Evolutionary conservation across 495 filamentous ascomycete genomes (phyloP).

Genomic region (Penicillium samsonianum): DNA sequence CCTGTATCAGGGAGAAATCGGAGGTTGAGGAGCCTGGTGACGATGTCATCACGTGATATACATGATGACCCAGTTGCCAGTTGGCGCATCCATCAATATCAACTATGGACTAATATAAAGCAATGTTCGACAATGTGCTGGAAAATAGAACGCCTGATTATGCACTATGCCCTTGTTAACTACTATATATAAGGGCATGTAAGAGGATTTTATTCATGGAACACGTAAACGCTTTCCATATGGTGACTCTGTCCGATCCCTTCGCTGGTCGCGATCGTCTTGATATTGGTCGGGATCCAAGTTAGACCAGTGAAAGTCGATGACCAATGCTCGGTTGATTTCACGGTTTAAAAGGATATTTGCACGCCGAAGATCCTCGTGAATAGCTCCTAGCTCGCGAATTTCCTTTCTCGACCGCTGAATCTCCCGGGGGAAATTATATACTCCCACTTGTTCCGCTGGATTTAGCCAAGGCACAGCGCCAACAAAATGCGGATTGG

Average conservation of each 20-base stretch:
- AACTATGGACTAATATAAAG: neutral
- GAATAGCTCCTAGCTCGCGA: neutral
- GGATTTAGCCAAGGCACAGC: neutral
- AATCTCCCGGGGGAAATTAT: no score
- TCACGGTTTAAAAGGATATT: conserved; percentile 35
- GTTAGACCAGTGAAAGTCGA: conserved; percentile 30
- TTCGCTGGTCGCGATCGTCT: neutral
- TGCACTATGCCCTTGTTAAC: neutral
- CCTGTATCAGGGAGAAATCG: neutral
- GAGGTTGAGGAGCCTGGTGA: conserved; percentile 3
- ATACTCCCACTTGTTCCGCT: no score
- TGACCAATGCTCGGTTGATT: conserved; percentile 29
- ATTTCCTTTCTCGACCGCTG: neutral
- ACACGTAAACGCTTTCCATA: no score
- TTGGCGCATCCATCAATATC: neutral
- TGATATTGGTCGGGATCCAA: neutral
- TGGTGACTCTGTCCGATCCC: no score
- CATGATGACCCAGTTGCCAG: conserved; percentile 6
- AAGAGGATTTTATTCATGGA: no score
- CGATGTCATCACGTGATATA: conserved; percentile 11
- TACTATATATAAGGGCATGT: neutral
- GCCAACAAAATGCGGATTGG: neutral
- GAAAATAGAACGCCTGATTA: neutral
- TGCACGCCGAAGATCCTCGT: conserved; percentile 25
- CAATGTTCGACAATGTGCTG: no score